Conservation (phyloP, 78 protist species). For the Parvularia atlantis region DNA sequence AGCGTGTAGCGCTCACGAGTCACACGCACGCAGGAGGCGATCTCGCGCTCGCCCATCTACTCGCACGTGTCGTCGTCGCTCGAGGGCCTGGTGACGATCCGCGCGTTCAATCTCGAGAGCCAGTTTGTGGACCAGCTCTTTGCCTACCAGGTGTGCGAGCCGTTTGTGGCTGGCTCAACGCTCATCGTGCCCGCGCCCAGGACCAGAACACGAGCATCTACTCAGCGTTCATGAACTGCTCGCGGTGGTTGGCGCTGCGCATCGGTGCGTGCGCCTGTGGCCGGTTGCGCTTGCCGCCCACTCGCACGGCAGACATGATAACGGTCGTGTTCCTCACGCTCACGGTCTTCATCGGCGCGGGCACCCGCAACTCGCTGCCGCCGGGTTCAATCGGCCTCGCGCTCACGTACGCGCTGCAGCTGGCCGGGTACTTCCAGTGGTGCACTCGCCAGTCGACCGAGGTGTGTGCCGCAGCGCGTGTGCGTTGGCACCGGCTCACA, state of each 20-base stretch:
- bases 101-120: slow-evolving; percentile 17
- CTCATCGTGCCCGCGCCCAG: neutral
- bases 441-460: neutral
- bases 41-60: slow-evolving; percentile 23
- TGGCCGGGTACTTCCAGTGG: slow-evolving; percentile 11
- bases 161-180: no score
- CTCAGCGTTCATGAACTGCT: neutral
- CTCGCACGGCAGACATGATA: no score
- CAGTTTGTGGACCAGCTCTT: neutral
- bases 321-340: neutral
- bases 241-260: slow-evolving; percentile 1
- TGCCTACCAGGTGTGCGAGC: no score
- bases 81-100: slow-evolving; percentile 27
- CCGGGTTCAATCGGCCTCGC: slow-evolving; percentile 15
- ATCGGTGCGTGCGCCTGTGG: no score
- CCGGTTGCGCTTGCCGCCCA: no score
- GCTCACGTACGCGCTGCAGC: slow-evolving; percentile 18
- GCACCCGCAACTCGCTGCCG: neutral
- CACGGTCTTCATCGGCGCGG: neutral
- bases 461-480: no score
- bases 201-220: neutral
- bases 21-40: neutral
- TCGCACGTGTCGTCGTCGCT: slow-evolving; percentile 18
- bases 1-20: neutral
- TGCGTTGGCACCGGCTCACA: no score